These are phyloP conservation scores for Malus hybrid DNA, from an alignment of 331 rosid species.

Conservation along the genomic window DNA sequence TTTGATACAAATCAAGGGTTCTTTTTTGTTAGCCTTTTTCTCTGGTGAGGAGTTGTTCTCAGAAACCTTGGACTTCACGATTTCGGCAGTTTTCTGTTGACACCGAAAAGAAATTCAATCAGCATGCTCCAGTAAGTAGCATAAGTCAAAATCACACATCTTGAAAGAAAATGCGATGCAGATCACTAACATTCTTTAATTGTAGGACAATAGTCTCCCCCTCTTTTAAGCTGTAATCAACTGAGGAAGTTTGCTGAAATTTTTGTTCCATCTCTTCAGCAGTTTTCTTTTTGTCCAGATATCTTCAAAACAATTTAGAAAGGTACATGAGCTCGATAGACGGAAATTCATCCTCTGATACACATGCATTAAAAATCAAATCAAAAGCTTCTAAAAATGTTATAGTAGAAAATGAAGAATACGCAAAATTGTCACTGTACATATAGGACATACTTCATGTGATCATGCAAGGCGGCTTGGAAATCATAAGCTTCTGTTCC, in stretches of 20 bases:
- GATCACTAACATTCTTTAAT: conserved; percentile 53
- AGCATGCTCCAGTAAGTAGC: neutral
- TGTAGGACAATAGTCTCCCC: conserved; percentile 89
- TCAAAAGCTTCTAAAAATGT: neutral
- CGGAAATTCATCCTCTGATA: conserved; percentile 5
- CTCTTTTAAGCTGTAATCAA: conserved; percentile 91
- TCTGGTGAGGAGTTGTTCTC: conserved; percentile 44
- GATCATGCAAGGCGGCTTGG: conserved; percentile 97
- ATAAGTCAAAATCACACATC: neutral
- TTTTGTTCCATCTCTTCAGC: conserved; percentile 97
- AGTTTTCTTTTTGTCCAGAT: conserved; percentile 85
- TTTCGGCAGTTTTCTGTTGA: conserved; percentile 52
- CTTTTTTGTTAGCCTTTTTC: conserved; percentile 55
- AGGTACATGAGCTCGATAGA: neutral
- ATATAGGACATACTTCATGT: conserved; percentile 66
- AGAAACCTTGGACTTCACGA: conserved; percentile 50
- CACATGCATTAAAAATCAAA: neutral
- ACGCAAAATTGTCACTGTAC: conserved; percentile 1
- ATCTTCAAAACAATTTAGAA: conserved; percentile 36
- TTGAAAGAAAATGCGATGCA: conserved; percentile 5
- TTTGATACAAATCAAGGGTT: conserved; percentile 39
- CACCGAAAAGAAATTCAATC: conserved; percentile 9
- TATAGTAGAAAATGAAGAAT: neutral
- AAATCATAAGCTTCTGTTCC: conserved; percentile 97
- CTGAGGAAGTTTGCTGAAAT: conserved; percentile 72